A percentile compares a stretch with the other conserved stretches of the same genome.
Conservation (phyloP, 164 flowering plant genomes). For the Piper longum region DNA sequence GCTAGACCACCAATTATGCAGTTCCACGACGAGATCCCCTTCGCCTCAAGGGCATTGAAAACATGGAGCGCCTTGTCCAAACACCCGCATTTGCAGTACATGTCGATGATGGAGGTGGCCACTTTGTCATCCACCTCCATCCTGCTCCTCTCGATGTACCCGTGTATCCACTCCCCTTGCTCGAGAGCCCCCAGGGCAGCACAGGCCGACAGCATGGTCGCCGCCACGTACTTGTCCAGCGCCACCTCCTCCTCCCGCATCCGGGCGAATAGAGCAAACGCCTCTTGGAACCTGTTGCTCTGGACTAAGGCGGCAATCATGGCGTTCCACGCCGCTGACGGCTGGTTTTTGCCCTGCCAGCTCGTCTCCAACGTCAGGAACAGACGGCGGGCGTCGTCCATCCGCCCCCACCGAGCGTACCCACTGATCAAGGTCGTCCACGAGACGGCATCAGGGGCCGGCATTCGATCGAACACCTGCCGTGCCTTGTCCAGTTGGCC, state of each 20-base stretch:
- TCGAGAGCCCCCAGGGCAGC: conserved; percentile 6
- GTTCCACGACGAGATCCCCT: conserved; percentile 10
- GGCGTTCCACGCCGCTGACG: conserved; percentile 6
- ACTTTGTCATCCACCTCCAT: conserved; percentile 6
- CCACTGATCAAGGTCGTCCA: conserved; percentile 9
- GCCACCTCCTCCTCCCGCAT: conserved; percentile 3
- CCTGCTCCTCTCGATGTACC: conserved; percentile 4
- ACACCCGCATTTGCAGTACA: conserved; percentile 12
- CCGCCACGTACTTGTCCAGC: conserved; percentile 7
- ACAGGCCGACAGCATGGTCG: conserved; percentile 7
- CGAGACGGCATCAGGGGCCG: conserved; percentile 2
- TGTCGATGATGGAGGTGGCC: conserved; percentile 7
- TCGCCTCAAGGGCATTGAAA: neutral
- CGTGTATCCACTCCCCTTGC: conserved; percentile 10
- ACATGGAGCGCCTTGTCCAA: conserved; percentile 8
- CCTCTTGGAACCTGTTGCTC: conserved; percentile 7
- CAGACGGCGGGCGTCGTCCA: conserved; percentile 4
- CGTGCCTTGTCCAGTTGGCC: conserved; percentile 10
- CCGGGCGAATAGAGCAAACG: conserved; percentile 6
- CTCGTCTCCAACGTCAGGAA: conserved; percentile 6
- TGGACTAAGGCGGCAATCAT: conserved; percentile 6
- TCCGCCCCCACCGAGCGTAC: conserved; percentile 2
- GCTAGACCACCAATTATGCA: conserved; percentile 9
- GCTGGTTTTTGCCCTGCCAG: neutral
- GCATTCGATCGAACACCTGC: conserved; percentile 6